Conservation (phyloP, 2,329 filamentous ascomycete species). For the Cercospora zeae-maydis region DNA sequence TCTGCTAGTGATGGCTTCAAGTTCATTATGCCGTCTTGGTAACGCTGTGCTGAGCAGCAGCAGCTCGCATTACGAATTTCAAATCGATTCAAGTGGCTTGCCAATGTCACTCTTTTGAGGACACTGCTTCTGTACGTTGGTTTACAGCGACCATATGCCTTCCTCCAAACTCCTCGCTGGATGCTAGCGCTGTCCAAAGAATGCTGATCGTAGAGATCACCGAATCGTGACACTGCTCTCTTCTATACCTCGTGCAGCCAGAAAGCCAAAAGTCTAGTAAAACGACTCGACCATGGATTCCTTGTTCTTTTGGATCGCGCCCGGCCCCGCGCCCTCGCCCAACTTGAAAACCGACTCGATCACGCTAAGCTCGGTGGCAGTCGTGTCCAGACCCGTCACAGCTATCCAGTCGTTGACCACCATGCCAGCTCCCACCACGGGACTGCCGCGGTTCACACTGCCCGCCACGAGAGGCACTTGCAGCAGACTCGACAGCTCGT, state of each 20-base stretch:
- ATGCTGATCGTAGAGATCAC: background rate
- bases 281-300: conserved; percentile 99
- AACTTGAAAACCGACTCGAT: conserved; percentile 94
- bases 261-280: conserved; percentile 59
- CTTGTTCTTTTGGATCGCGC: conserved; percentile 81
- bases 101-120: background rate
- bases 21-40: background rate
- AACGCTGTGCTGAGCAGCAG: conserved; percentile 6
- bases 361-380: conserved; percentile 94
- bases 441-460: conserved; percentile 85
- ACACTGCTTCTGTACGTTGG: background rate
- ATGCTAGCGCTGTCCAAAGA: background rate
- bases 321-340: conserved; percentile 72
- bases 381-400: conserved; percentile 91
- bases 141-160: background rate
- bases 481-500: conserved; percentile 87
- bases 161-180: conserved; percentile 9
- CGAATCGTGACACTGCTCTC: conserved; percentile 6
- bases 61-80: conserved; percentile 10
- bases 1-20: background rate
- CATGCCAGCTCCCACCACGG: conserved; percentile 95
- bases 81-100: background rate
- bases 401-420: conserved; percentile 98
- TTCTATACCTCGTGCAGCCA: background rate
- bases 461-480: conserved; percentile 95